phyloP scores from a whole-genome alignment of 192 early-diverging fungal species.

The Kappamyces sp. region DNA sequence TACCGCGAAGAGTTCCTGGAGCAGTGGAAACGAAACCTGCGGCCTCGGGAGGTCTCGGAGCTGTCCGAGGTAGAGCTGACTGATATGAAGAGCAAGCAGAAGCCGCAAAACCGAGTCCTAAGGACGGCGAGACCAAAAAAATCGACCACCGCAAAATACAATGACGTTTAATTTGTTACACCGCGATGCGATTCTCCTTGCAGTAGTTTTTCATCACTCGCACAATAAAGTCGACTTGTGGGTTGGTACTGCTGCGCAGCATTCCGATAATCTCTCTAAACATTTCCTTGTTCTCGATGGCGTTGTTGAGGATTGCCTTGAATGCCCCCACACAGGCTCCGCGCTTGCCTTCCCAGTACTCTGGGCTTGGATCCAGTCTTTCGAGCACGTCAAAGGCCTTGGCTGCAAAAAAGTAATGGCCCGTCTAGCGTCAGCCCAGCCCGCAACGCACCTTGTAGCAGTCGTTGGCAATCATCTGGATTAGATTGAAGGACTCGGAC shows the following conservation, averaged over 20 bases:
- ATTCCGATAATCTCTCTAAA: constrained; percentile 49
- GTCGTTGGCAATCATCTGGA: constrained; percentile 59
- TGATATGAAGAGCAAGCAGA: neutral
- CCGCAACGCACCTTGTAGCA: constrained; percentile 47
- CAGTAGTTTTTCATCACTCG: constrained; percentile 47
- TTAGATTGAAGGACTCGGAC: constrained; percentile 55
- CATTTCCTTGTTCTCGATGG: constrained; percentile 43
- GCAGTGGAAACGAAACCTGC: constrained; percentile 7
- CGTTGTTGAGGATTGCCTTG: constrained; percentile 41
- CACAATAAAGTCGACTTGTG: constrained; percentile 60
- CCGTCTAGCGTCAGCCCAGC: constrained; percentile 22
- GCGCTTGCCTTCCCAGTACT: constrained; percentile 63
- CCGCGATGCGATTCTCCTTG: constrained; percentile 13
- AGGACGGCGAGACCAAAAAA: constrained; percentile 1
- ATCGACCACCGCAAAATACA: constrained; percentile 1
- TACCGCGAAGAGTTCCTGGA: constrained; percentile 7
- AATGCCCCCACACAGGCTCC: constrained; percentile 57
- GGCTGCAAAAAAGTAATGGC: constrained; percentile 46
- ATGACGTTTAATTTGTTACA: constrained; percentile 11
- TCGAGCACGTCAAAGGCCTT: constrained; percentile 63
- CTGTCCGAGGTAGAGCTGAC: neutral
- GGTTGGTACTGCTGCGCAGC: constrained; percentile 53
- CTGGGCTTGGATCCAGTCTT: constrained; percentile 53
- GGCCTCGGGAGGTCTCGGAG: neutral
- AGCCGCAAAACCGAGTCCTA: constrained; percentile 6